Conservation (phyloP, 1,284 basidiomycete species). For the Pascua guehoae region DNA sequence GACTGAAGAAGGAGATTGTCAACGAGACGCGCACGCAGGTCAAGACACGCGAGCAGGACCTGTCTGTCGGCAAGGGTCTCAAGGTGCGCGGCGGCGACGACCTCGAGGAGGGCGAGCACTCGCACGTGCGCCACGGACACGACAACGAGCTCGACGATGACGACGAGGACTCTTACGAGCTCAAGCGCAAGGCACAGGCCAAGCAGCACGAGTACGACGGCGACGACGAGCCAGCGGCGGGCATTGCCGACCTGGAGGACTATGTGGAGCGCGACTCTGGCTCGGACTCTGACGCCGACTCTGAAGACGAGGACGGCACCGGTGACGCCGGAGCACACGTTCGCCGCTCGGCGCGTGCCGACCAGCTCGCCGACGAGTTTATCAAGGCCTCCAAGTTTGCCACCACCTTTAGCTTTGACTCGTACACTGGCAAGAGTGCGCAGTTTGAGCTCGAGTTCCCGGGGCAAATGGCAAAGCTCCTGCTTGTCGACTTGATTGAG, state of each 20-base stretch:
- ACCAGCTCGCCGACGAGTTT: conserved; percentile 53
- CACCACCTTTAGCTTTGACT: conserved; percentile 69
- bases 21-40: conserved; percentile 82
- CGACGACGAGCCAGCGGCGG: conserved; percentile 55
- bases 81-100: conserved; percentile 50
- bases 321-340: conserved; percentile 54
- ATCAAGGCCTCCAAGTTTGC: conserved; percentile 53
- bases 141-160: conserved; percentile 62
- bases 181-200: conserved; percentile 60
- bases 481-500: conserved; percentile 88
- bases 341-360: conserved; percentile 47
- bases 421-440: conserved; percentile 59
- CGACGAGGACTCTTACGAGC: conserved; percentile 71
- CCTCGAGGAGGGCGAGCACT: conserved; percentile 37
- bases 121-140: conserved; percentile 32
- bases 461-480: conserved; percentile 71
- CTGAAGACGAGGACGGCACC: conserved; percentile 46
- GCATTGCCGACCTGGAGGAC: conserved; percentile 57
- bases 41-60: conserved; percentile 75
- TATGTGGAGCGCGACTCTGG: conserved; percentile 60
- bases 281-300: conserved; percentile 37
- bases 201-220: conserved; percentile 71
- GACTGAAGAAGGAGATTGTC: conserved; percentile 80
- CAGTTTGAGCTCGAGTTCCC: conserved; percentile 70
- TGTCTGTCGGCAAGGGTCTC: conserved; percentile 77